These are phyloP conservation scores for Chlamydomonas eustigma DNA, from an alignment of 139 green algal species.

Conservation along the genomic window DNA sequence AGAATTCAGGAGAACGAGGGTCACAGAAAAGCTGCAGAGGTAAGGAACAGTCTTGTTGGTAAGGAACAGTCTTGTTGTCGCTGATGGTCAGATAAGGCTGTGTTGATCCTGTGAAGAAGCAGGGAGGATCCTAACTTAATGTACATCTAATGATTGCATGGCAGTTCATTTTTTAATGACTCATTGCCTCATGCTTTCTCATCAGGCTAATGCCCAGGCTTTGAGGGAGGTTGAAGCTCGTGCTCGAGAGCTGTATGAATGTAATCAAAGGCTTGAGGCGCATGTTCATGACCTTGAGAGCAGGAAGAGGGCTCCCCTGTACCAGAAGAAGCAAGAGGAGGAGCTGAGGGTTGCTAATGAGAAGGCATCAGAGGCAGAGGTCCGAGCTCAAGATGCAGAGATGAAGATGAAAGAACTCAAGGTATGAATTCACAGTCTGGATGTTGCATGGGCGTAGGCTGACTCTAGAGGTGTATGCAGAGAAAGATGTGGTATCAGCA, in stretches of 20 bases:
- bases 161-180: too few species aligned
- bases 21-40: not conserved
- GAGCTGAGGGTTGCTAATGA: conserved; percentile 72
- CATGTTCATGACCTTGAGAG: conserved; percentile 80
- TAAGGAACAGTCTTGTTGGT: too few species aligned
- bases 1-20: not conserved
- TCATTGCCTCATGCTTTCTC: too few species aligned
- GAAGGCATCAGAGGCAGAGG: conserved; percentile 68
- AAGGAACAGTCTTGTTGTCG: too few species aligned
- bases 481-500: too few species aligned
- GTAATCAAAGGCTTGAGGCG: conserved; percentile 56
- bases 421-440: too few species aligned
- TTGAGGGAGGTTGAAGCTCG: conserved; percentile 33
- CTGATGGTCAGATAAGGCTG: too few species aligned
- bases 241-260: conserved; percentile 53
- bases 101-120: too few species aligned
- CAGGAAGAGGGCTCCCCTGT: conserved; percentile 75
- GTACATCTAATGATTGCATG: too few species aligned
- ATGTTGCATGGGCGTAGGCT: too few species aligned
- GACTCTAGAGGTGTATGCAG: too few species aligned
- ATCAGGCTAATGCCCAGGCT: not conserved
- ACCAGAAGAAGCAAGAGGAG: conserved; percentile 52
- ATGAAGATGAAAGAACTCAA: not conserved
- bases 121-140: too few species aligned
- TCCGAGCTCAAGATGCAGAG: conserved; percentile 49